Conservation (phyloP, 2,329 filamentous ascomycete genomes). For the Cladosporium colombiae region DNA sequence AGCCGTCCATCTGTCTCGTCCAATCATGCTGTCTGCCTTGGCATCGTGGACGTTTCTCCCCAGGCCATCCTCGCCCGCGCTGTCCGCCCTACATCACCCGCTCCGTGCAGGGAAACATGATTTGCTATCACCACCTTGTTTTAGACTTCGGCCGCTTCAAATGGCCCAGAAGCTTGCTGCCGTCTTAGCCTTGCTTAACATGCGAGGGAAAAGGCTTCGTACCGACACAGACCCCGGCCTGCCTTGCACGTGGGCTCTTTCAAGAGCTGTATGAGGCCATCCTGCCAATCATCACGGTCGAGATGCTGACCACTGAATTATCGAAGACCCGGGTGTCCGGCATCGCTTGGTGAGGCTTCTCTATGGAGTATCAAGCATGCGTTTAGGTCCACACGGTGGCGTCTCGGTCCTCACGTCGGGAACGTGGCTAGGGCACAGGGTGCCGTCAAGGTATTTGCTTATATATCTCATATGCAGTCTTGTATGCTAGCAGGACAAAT, state of each 20-base stretch:
- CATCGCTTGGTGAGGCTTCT: not conserved
- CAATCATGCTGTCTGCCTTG: slow-evolving; percentile 5
- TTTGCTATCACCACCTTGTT: not conserved
- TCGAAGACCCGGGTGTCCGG: slow-evolving; percentile 10
- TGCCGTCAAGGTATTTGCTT: not conserved
- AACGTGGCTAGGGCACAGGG: not conserved
- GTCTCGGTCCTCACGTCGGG: not conserved
- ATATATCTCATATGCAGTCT: not conserved
- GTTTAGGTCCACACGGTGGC: slow-evolving; percentile 1
- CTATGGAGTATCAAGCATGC: not conserved
- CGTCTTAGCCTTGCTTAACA: slow-evolving; percentile 17
- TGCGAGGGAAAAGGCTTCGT: slow-evolving; percentile 12
- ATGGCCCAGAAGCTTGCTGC: slow-evolving; percentile 5
- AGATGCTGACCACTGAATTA: not conserved
- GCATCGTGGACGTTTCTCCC: not conserved
- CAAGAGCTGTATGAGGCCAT: not conserved
- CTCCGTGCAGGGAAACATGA: not conserved
- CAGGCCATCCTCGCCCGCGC: slow-evolving; percentile 2
- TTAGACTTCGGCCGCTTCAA: not conserved
- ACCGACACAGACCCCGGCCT: not conserved
- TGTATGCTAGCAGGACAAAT: not conserved
- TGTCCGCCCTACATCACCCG: not conserved
- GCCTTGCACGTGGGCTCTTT: slow-evolving; percentile 12
- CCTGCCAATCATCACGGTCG: not conserved
- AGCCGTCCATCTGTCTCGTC: not conserved